These are phyloP conservation scores for Avena eriantha DNA, from an alignment of 176 grass and related monocot genomes.

Conservation along the genomic window DNA sequence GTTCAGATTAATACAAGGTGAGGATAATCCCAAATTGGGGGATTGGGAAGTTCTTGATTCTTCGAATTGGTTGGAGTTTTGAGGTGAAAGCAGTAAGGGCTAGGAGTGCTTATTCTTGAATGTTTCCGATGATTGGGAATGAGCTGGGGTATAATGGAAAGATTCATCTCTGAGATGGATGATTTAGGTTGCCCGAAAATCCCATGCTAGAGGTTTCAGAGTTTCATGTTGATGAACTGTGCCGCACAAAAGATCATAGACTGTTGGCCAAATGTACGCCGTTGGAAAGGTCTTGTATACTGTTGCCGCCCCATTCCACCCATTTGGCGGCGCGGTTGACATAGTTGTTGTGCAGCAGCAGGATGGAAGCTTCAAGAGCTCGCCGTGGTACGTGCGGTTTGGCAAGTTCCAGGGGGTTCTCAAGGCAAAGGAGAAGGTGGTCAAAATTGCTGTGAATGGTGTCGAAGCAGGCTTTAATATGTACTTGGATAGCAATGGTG, in stretches of 20 bases:
- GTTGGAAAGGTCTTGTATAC: conserved; percentile 76
- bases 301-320: conserved; percentile 80
- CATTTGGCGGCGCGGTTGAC: conserved; percentile 88
- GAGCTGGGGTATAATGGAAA: neutral
- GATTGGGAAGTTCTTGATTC: conserved; percentile 17
- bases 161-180: conserved; percentile 30
- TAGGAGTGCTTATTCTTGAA: conserved; percentile 1
- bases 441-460: conserved; percentile 78
- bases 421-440: conserved; percentile 86
- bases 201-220: conserved; percentile 1
- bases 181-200: neutral
- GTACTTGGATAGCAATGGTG: conserved; percentile 83
- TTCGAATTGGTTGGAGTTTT: conserved; percentile 4
- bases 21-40: neutral
- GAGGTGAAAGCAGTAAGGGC: conserved; percentile 8
- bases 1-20: neutral
- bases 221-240: conserved; percentile 53
- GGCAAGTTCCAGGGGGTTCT: conserved; percentile 97
- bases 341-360: conserved; percentile 91
- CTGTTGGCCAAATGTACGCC: conserved; percentile 59
- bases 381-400: conserved; percentile 91
- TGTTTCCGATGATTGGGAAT: conserved; percentile 11
- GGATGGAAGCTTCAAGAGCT: conserved; percentile 94
- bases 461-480: conserved; percentile 80
- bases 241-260: neutral